These are phyloP conservation scores for Protomyces gravidus DNA, from an alignment of 1,139 yeast species.

Conservation along the genomic window DNA sequence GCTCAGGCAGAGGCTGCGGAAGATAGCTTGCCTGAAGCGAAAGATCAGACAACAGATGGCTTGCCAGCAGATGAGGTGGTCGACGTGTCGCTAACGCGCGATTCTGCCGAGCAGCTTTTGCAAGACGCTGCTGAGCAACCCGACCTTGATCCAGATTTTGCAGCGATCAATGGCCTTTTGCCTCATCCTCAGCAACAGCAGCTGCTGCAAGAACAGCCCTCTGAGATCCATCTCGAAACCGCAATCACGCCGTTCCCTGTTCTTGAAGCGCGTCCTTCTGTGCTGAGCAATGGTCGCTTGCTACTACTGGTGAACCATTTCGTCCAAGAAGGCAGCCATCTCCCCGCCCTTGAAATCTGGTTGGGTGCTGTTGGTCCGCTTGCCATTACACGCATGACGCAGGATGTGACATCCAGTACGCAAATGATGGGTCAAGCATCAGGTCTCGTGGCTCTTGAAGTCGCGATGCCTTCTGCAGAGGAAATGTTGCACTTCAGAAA, in stretches of 20 bases:
- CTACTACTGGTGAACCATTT: conserved; percentile 16
- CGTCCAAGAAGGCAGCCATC: conserved; percentile 2
- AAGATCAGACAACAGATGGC: not conserved
- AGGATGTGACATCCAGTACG: not conserved
- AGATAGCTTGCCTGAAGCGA: not conserved
- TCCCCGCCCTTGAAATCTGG: conserved; percentile 11
- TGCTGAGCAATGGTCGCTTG: conserved; percentile 10
- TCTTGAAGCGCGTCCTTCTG: conserved; percentile 16
- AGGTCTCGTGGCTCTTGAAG: conserved; percentile 12
- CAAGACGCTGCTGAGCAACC: not conserved
- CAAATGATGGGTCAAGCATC: not conserved
- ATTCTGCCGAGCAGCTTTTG: not conserved
- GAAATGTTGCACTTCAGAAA: not conserved
- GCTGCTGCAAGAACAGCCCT: not conserved
- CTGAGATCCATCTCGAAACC: not conserved
- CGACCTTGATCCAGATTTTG: not conserved
- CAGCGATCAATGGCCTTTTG: not conserved
- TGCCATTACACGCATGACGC: conserved; percentile 9
- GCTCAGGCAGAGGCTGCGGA: not conserved
- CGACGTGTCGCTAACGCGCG: not conserved
- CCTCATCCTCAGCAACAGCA: not conserved
- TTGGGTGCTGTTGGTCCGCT: conserved; percentile 26
- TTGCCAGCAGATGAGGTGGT: too few species aligned
- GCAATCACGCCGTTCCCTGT: conserved; percentile 24
- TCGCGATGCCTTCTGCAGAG: conserved; percentile 10